Percentiles rank a stretch among this genome's conserved stretches.
These are phyloP conservation scores for Hymenoscyphus scutula DNA, from an alignment of 2,329 filamentous ascomycete genomes.

Conservation along the genomic window DNA sequence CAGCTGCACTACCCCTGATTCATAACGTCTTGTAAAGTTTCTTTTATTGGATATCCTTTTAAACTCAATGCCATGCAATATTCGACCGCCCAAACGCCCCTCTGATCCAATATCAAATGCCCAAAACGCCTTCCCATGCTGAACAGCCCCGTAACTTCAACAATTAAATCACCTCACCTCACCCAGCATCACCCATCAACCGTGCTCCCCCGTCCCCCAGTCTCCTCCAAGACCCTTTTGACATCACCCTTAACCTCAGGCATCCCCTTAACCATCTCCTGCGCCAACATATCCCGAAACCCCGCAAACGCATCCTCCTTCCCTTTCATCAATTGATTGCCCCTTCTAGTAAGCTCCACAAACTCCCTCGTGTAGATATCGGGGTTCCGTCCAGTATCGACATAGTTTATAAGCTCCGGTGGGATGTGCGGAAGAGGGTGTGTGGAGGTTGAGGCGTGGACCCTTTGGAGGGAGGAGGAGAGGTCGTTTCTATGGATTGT, in stretches of 20 bases:
- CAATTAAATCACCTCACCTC: background rate
- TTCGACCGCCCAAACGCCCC: background rate
- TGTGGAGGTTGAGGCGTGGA: conserved; percentile 38
- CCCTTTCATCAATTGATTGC: conserved; percentile 65
- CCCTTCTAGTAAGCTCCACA: conserved; percentile 63
- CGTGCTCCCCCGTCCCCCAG: conserved; percentile 21
- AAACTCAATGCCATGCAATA: background rate
- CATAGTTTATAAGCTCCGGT: conserved; percentile 64
- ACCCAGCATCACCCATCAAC: background rate
- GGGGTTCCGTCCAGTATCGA: conserved; percentile 69
- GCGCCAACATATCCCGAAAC: conserved; percentile 61
- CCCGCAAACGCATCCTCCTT: conserved; percentile 59
- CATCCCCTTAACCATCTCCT: conserved; percentile 34
- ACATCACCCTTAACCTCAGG: conserved; percentile 35
- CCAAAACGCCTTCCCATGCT: background rate
- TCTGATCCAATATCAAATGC: background rate
- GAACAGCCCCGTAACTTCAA: background rate
- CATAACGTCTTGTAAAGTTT: background rate
- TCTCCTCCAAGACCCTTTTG: conserved; percentile 28
- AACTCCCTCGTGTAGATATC: conserved; percentile 75
- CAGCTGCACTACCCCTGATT: background rate
- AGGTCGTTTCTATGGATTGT: conserved; percentile 39
- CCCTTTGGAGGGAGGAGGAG: conserved; percentile 39
- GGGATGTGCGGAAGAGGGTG: conserved; percentile 51
- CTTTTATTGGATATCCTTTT: background rate